Base-by-base conservation (phyloP, 1,284 basidiomycete species). In the Apiotrichum laibachii region DNA sequence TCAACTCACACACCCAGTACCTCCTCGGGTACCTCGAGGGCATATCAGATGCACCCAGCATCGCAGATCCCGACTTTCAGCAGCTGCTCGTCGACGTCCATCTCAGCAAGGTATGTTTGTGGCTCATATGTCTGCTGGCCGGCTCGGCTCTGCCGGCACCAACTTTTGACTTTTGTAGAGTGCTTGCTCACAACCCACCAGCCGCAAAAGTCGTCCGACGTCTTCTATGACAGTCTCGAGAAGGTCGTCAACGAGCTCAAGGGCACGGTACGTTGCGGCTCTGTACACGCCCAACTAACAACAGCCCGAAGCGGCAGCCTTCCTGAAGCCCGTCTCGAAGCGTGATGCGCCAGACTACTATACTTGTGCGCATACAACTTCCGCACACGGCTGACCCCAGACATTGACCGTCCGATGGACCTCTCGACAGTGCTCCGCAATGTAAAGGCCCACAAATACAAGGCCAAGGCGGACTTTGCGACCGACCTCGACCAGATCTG, bases 401-500 rank as follows among this genome's bases (percentile, higher is more conserved):
- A 92, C 67, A 92, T 96, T 75, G 80, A 85, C 53, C 85, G 86
- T 62, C 91, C 92, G 1, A 99, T 98, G 95, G 95, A 99, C 80
- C 82, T 98, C 50, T 86, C 87, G 62, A 90, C 92, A 0, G 91
- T 99, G 85, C 82, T 88, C 59, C 90, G 87, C 81, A 95, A 95
- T 79, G 87, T 96, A 73, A 97, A 95, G 80, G 80, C 83, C 52
- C 90, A 89, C 73, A 83, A 85, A 54, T 98, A 97, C 84, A 95
- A 94, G 80, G 90, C 86, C 55, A 98, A 99, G 80, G 83, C 85
- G 61, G 89, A 95, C 70, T 99, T 99, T 77, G 87, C 88, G 63
- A 87, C 89, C 62, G 96, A 99, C 77, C 81, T 99, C 47, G 90
- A 95, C 67, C 84, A 96, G 62, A 98, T 99, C 67, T 99, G 95